Percentiles rank a stretch among this genome's conserved stretches.
Evolutionary conservation across 495 filamentous ascomycete species (phyloP).

Genomic region (Aspergillus ostianus): DNA sequence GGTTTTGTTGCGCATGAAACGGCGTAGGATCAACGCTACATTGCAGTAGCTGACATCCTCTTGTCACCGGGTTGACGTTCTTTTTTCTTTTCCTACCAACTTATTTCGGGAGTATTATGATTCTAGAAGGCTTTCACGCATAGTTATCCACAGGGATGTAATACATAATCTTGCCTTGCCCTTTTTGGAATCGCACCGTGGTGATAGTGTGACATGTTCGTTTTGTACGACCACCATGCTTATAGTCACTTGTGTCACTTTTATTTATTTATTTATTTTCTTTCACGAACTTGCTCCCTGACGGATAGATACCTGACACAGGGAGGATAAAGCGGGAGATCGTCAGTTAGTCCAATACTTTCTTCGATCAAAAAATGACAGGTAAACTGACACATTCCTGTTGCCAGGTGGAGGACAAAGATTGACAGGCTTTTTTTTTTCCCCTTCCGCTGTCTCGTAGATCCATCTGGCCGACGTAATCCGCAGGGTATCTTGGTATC

Average conservation of each 20-base stretch:
- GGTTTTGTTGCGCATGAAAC: conserved; percentile 6
- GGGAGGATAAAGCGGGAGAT: conserved; percentile 20
- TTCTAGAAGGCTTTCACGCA: not conserved
- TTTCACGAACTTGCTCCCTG: not conserved
- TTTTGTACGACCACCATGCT: not conserved
- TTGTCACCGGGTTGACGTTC: not conserved
- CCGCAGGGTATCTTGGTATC: not conserved
- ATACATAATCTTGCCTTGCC: not conserved
- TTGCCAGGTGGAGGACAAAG: not conserved
- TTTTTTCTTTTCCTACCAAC: not conserved
- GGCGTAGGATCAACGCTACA: conserved; percentile 17
- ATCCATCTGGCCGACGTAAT: not conserved
- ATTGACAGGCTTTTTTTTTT: not conserved
- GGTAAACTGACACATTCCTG: conserved; percentile 4
- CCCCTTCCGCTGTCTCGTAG: not conserved
- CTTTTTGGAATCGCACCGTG: not conserved
- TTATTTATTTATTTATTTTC: not conserved
- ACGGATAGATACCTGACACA: conserved; percentile 3
- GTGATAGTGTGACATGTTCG: not conserved
- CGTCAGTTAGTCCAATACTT: conserved; percentile 15
- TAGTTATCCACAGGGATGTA: not conserved
- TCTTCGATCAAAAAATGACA: not conserved
- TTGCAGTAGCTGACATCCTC: conserved; percentile 11
- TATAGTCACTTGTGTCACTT: not conserved
- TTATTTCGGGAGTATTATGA: not conserved